phyloP scores from a whole-genome alignment of 257 asterid species.

The Henckelia pumila region DNA sequence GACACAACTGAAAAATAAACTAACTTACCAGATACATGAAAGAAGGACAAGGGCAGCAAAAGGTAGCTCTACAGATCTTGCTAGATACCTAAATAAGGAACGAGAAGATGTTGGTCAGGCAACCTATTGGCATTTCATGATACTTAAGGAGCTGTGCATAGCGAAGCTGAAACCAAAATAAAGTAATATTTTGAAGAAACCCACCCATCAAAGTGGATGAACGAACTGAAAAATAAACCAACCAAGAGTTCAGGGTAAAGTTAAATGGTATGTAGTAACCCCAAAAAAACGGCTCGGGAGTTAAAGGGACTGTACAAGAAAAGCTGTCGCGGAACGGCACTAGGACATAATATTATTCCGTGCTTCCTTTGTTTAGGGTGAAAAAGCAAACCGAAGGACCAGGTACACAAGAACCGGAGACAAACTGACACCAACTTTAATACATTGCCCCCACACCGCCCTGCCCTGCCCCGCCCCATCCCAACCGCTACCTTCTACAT shows the following conservation, averaged over 20 bases:
- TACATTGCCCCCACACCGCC: not conserved
- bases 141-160: slow-evolving; percentile 19
- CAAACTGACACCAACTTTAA: slow-evolving; percentile 6
- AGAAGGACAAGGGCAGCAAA: slow-evolving; percentile 58
- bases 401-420: not conserved
- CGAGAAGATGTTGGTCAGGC: slow-evolving; percentile 61
- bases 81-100: slow-evolving; percentile 94
- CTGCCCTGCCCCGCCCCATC: too few species aligned
- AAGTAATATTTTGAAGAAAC: not conserved
- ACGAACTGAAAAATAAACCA: not conserved
- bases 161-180: not conserved
- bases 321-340: not conserved
- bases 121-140: slow-evolving; percentile 27
- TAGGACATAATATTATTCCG: not conserved
- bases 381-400: not conserved
- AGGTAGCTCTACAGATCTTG: slow-evolving; percentile 60
- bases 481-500: slow-evolving; percentile 4
- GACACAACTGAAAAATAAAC: slow-evolving; percentile 26
- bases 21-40: slow-evolving; percentile 67
- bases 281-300: not conserved
- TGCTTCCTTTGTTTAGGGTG: slow-evolving; percentile 9
- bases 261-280: not conserved
- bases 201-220: not conserved
- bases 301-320: not conserved
- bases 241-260: not conserved